Percentiles rank a stretch among this genome's conserved stretches.
Evolutionary conservation across 495 filamentous ascomycete genomes (phyloP).

Genomic region (Penicillium paxilli): DNA sequence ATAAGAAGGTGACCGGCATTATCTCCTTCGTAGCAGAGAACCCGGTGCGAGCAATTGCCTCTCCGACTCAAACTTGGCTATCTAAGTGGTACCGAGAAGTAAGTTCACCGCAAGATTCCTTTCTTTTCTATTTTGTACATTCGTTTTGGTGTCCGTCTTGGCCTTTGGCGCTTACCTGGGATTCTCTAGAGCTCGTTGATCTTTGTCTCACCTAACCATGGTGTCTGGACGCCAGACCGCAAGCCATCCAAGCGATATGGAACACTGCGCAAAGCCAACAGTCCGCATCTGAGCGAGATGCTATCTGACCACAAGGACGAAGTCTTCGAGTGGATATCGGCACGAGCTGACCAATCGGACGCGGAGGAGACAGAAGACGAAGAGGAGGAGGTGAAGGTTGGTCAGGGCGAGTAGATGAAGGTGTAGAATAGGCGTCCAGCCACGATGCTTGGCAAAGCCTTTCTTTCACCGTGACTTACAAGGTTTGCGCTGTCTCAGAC

Average conservation of each 20-base stretch:
- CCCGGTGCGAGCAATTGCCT: conserved; percentile 59
- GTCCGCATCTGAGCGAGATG: conserved; percentile 61
- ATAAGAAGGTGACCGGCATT: conserved; percentile 56
- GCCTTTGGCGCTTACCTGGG: background rate
- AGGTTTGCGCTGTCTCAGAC: too few species aligned
- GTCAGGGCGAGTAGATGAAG: background rate
- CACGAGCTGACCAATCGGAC: conserved; percentile 39
- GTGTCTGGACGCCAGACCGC: conserved; percentile 65
- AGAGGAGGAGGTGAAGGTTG: conserved; percentile 7
- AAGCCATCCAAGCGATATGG: conserved; percentile 72
- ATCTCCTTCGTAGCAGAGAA: conserved; percentile 53
- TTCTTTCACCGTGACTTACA: background rate
- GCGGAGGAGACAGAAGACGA: conserved; percentile 26
- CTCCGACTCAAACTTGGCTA: conserved; percentile 60
- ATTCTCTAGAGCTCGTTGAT: conserved; percentile 60
- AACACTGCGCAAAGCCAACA: conserved; percentile 53
- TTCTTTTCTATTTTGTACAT: background rate
- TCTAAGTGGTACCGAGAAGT: conserved; percentile 70
- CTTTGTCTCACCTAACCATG: conserved; percentile 70
- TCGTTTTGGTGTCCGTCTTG: too few species aligned
- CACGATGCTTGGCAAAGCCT: background rate
- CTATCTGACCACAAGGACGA: conserved; percentile 58
- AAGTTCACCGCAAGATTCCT: conserved; percentile 17
- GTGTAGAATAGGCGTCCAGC: background rate
- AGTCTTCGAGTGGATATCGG: conserved; percentile 54